Percentiles rank a stretch among this genome's conserved stretches.
Conservation (phyloP, 176 grass and related monocot genomes). For the Leersia perrieri region DNA sequence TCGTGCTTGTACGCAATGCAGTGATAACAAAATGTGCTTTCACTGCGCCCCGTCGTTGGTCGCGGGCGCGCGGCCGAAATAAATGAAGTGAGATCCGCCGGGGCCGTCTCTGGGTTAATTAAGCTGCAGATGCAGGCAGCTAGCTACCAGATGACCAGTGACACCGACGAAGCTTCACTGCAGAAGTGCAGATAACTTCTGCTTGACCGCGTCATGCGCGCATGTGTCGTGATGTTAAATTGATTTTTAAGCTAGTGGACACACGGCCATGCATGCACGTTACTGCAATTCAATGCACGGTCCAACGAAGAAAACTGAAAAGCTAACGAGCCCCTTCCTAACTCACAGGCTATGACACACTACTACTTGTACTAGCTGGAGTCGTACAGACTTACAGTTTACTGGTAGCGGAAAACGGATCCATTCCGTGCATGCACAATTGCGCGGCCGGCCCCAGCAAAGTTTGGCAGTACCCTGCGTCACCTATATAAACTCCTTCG, state of each 20-base stretch:
- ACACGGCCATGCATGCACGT: background rate
- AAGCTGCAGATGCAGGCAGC: background rate
- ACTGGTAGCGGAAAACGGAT: background rate
- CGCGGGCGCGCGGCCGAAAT: background rate
- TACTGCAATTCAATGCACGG: background rate
- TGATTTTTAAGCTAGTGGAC: background rate
- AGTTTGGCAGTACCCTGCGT: background rate
- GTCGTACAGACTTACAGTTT: background rate
- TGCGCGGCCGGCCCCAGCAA: background rate
- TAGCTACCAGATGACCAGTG: background rate
- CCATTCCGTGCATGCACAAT: background rate
- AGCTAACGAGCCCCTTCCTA: background rate
- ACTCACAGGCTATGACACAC: background rate
- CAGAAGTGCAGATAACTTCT: background rate
- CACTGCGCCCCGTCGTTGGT: background rate
- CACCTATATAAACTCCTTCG: slow-evolving; percentile 36
- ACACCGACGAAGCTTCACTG: background rate
- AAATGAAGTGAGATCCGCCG: slow-evolving; percentile 14
- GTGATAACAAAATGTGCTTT: slow-evolving; percentile 26
- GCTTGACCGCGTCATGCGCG: background rate
- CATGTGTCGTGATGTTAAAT: background rate
- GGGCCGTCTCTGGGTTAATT: background rate
- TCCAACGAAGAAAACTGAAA: background rate
- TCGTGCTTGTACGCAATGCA: background rate
- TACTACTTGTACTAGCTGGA: background rate